Evolutionary conservation across 306 rosid species (phyloP).

Genomic region (Citrullus colocynthis): DNA sequence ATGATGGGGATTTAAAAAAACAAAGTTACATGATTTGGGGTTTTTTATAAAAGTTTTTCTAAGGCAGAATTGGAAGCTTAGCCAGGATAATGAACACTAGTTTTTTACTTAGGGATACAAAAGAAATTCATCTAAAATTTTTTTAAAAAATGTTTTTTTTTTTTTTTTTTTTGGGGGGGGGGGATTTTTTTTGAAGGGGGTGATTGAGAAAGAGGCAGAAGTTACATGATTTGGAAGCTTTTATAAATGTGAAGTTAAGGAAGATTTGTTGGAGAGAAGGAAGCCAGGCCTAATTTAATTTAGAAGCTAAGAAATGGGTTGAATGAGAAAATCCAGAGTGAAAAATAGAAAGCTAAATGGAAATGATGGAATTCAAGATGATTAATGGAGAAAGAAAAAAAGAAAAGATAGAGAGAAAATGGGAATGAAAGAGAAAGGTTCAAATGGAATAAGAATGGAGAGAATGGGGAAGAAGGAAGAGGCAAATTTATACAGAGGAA

Average conservation of each 20-base stretch:
- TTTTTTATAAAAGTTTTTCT: constrained; percentile 23
- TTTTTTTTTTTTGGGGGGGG: too few relatives aligned
- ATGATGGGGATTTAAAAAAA: background rate
- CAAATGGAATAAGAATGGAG: background rate
- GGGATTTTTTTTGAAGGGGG: constrained; percentile 2
- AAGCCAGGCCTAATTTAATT: constrained; percentile 35
- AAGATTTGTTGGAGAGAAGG: constrained; percentile 7
- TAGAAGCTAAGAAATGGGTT: background rate
- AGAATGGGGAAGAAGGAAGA: background rate
- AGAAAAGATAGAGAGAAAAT: background rate
- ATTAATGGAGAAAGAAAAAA: background rate
- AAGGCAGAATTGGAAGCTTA: constrained; percentile 10
- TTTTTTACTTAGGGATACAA: background rate
- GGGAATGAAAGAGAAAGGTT: background rate
- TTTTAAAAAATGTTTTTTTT: background rate
- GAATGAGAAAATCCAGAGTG: background rate
- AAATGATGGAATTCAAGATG: too few relatives aligned
- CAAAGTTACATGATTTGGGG: constrained; percentile 29
- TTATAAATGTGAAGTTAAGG: constrained; percentile 55
- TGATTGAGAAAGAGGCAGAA: background rate
- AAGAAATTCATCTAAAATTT: background rate
- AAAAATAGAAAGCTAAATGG: background rate
- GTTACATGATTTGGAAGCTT: constrained; percentile 60
- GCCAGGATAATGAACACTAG: constrained; percentile 16
- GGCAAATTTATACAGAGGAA: background rate